These are phyloP conservation scores for Craterostigma plantagineum DNA, from an alignment of 257 asterid genomes.

Conservation along the genomic window DNA sequence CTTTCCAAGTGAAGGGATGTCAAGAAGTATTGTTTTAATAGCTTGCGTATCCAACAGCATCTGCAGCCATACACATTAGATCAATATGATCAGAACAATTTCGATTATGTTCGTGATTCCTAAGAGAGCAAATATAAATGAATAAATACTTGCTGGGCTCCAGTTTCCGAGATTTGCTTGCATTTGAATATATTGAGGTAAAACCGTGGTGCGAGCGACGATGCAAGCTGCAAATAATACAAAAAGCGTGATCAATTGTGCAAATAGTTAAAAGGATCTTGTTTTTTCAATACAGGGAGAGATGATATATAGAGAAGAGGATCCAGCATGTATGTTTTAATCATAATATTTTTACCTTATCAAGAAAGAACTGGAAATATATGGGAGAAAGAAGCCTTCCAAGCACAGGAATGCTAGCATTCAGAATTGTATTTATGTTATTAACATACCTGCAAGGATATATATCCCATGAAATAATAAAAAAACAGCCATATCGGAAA, in stretches of 20 bases:
- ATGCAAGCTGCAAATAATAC: slow-evolving; percentile 59
- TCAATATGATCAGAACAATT: too few species aligned
- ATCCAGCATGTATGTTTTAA: neutral
- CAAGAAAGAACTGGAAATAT: slow-evolving; percentile 92
- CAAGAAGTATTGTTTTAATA: slow-evolving; percentile 84
- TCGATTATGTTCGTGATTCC: too few species aligned
- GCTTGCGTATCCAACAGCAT: slow-evolving; percentile 98
- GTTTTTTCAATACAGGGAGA: too few species aligned
- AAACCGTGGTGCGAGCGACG: slow-evolving; percentile 92
- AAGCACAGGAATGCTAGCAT: slow-evolving; percentile 83
- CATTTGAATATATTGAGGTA: slow-evolving; percentile 83
- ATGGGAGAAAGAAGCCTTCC: slow-evolving; percentile 87
- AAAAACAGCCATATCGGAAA: slow-evolving; percentile 5
- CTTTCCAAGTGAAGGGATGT: slow-evolving; percentile 82
- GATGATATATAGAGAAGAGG: too few species aligned
- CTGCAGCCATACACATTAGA: slow-evolving; percentile 21
- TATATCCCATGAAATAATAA: slow-evolving; percentile 11
- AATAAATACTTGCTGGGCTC: slow-evolving; percentile 72
- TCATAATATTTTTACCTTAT: slow-evolving; percentile 30
- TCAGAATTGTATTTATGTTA: slow-evolving; percentile 61
- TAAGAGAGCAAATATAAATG: neutral
- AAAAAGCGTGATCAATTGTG: too few species aligned
- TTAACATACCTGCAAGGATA: slow-evolving; percentile 80
- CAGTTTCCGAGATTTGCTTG: slow-evolving; percentile 96
- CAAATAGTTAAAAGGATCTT: too few species aligned